These are phyloP conservation scores for Podaxis sp. DNA, from an alignment of 768 basidiomycete genomes.

Conservation along the genomic window DNA sequence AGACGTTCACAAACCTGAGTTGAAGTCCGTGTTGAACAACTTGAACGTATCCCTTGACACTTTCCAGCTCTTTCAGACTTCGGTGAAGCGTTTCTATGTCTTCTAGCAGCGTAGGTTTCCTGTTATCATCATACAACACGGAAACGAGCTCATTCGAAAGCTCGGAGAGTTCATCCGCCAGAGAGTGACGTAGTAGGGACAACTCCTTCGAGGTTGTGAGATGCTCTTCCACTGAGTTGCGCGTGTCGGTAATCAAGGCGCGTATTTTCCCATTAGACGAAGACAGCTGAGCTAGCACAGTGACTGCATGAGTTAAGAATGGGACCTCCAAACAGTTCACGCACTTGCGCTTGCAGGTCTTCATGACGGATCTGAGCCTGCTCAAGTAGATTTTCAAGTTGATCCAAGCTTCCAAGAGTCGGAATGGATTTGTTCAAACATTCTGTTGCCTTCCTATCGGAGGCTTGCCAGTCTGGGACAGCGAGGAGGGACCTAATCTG, in stretches of 20 bases:
- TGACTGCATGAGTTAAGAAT: constrained; percentile 35
- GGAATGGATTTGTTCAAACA: constrained; percentile 48
- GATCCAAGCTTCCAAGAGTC: constrained; percentile 50
- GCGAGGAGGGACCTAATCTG: constrained; percentile 48
- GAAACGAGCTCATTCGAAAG: constrained; percentile 67
- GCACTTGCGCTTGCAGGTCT: constrained; percentile 46
- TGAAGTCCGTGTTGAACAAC: constrained; percentile 69
- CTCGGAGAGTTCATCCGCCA: constrained; percentile 75
- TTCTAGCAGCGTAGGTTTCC: constrained; percentile 69
- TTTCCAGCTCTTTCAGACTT: constrained; percentile 73
- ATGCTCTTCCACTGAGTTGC: constrained; percentile 44
- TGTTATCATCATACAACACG: constrained; percentile 45
- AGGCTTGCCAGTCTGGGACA: constrained; percentile 42
- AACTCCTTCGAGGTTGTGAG: constrained; percentile 70
- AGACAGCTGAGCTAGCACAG: constrained; percentile 55
- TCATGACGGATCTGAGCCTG: constrained; percentile 40
- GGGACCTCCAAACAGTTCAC: constrained; percentile 24
- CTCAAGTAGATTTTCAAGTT: constrained; percentile 43
- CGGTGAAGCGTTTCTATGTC: constrained; percentile 80
- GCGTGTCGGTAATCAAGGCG: constrained; percentile 51
- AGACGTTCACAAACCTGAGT: constrained; percentile 55
- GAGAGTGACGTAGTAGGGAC: constrained; percentile 71
- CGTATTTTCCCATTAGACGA: constrained; percentile 47
- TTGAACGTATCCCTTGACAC: constrained; percentile 73
- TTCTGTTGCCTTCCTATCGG: constrained; percentile 33